Percentiles rank a stretch among this genome's conserved stretches.
phyloP scores from a whole-genome alignment of 306 rosid species.

The Prunus fruticosa region DNA sequence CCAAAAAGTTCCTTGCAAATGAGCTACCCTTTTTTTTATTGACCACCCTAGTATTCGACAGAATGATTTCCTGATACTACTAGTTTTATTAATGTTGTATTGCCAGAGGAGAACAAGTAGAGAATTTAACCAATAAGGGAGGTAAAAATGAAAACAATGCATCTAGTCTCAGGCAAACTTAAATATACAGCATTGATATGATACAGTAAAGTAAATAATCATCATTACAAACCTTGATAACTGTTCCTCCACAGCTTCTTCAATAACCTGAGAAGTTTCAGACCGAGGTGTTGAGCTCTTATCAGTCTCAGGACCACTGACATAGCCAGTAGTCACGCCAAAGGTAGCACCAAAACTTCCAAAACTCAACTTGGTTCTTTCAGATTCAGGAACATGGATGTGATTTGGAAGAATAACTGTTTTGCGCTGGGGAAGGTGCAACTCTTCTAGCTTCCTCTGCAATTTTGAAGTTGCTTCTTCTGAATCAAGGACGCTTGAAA shows the following conservation, averaged over 20 bases:
- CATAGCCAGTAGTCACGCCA: slow-evolving; percentile 48
- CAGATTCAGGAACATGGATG: slow-evolving; percentile 91
- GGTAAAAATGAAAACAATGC: not conserved
- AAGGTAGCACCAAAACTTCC: slow-evolving; percentile 87
- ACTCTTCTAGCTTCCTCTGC: slow-evolving; percentile 72
- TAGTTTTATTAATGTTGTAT: not conserved
- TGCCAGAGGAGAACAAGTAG: not conserved
- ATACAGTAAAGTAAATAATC: slow-evolving; percentile 11
- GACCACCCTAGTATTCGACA: not conserved
- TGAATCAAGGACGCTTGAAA: slow-evolving; percentile 48
- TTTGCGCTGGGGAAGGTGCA: slow-evolving; percentile 68
- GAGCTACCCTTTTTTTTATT: not conserved
- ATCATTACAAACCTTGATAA: slow-evolving; percentile 60
- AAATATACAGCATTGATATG: not conserved
- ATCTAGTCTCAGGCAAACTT: not conserved
- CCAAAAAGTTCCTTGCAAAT: not conserved
- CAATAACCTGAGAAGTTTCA: slow-evolving; percentile 65
- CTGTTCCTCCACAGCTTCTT: slow-evolving; percentile 65
- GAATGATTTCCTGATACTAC: not conserved
- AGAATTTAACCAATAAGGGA: not conserved
- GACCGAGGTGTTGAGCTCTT: slow-evolving; percentile 67
- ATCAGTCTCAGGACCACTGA: slow-evolving; percentile 55
- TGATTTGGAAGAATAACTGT: slow-evolving; percentile 91
- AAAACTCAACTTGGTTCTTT: slow-evolving; percentile 82
- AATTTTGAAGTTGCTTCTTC: slow-evolving; percentile 61